These are phyloP conservation scores for maize (Zea mays) DNA, from an alignment of 176 grass and related monocot genomes.

Conservation along the genomic window Zm-B73-REFERENCE-NAM-5.0 NC_050101.1:168431001-168431500, in stretches of 20 bases:
- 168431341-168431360: conserved; percentile 56
- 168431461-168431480: conserved; percentile 26
- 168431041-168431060: conserved; percentile 24
- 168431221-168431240: neutral
- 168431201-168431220: conserved; percentile 11
- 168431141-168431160: conserved; percentile 79
- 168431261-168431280: conserved; percentile 11
- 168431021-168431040: conserved; percentile 24
- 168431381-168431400: conserved; percentile 91
- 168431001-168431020: conserved; percentile 24
- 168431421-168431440: conserved; percentile 51
- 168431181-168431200: conserved; percentile 64
- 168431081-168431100: conserved; percentile 31
- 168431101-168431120: conserved; percentile 75
- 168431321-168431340: neutral
- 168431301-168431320: neutral
- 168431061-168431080: conserved; percentile 28
- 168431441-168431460: conserved; percentile 12
- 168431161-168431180: conserved; percentile 98
- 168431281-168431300: neutral
- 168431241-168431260: neutral
- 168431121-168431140: conserved; percentile 65
- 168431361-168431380: conserved; percentile 77
- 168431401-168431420: conserved; percentile 96
- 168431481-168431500: neutral